Conservation (phyloP, 2,329 filamentous ascomycete species). For the Myriosclerotinia scirpicola region DNA sequence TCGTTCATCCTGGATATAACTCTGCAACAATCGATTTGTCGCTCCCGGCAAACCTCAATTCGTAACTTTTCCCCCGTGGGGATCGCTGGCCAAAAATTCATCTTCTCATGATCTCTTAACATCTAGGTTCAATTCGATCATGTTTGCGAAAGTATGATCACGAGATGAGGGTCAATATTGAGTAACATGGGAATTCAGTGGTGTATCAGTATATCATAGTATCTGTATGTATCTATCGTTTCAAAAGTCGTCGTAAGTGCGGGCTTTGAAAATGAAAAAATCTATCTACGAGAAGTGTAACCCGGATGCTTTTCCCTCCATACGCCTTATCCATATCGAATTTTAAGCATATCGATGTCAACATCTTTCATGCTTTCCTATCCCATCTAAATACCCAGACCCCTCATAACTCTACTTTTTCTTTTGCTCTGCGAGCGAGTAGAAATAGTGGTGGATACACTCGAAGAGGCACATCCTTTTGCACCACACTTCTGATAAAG, state of each 20-base stretch:
- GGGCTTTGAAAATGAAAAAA: neutral
- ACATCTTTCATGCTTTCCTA: neutral
- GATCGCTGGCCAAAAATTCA: neutral
- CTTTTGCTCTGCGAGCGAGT: neutral
- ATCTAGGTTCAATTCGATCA: neutral
- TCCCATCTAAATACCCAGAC: neutral
- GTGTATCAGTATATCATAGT: neutral
- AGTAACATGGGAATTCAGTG: no score
- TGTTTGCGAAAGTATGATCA: no score
- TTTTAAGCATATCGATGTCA: neutral
- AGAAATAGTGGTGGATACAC: neutral
- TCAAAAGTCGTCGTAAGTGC: neutral
- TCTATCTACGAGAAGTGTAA: neutral
- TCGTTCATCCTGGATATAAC: no score
- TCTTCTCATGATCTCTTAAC: neutral
- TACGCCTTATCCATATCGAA: neutral
- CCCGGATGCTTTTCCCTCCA: neutral
- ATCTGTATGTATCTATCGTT: neutral
- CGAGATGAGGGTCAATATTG: no score
- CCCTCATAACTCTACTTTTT: constrained; percentile 2
- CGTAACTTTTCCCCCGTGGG: neutral
- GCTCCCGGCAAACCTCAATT: no score
- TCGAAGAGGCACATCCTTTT: neutral
- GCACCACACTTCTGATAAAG: constrained; percentile 21
- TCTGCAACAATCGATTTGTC: no score